A percentile compares a stretch with the other conserved stretches of the same genome.
These are phyloP conservation scores for Tricholomella constricta DNA, from an alignment of 768 basidiomycete species.

Conservation along the genomic window DNA sequence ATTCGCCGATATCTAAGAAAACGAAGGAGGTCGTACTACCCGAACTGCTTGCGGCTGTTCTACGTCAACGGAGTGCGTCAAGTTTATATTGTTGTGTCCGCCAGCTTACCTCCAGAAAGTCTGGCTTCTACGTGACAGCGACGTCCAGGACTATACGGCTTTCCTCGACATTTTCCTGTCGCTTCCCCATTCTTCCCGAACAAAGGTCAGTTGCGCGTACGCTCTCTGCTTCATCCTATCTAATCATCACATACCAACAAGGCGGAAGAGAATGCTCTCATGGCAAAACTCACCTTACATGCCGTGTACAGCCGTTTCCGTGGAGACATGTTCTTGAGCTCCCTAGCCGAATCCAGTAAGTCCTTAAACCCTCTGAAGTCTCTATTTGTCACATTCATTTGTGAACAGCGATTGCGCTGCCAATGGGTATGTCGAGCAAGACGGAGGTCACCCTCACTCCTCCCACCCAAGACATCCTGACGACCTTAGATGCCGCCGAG, in stretches of 20 bases:
- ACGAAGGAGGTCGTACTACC: slow-evolving; percentile 57
- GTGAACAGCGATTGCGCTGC: slow-evolving; percentile 73
- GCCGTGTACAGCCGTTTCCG: slow-evolving; percentile 78
- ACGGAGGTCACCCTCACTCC: slow-evolving; percentile 38
- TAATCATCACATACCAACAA: slow-evolving; percentile 26
- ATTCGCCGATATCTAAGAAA: slow-evolving; percentile 29
- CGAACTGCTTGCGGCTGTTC: slow-evolving; percentile 56
- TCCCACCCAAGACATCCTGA: slow-evolving; percentile 58
- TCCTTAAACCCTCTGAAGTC: slow-evolving; percentile 8
- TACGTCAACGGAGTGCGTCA: slow-evolving; percentile 68
- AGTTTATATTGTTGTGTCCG: neutral
- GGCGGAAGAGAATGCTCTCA: slow-evolving; percentile 75
- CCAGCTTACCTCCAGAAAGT: slow-evolving; percentile 40
- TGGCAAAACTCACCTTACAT: slow-evolving; percentile 78
- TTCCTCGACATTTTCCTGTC: slow-evolving; percentile 60
- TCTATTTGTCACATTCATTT: neutral
- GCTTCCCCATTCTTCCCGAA: slow-evolving; percentile 56
- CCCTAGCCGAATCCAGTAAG: slow-evolving; percentile 88
- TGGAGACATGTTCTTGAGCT: slow-evolving; percentile 87
- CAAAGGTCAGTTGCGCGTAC: slow-evolving; percentile 46
- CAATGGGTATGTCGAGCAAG: slow-evolving; percentile 70
- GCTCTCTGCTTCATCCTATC: neutral
- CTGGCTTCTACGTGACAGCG: slow-evolving; percentile 64
- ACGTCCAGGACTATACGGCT: slow-evolving; percentile 49
- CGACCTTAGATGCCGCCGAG: slow-evolving; percentile 67